phyloP scores from a whole-genome alignment of 2,329 filamentous ascomycete genomes.

The Aspergillus aculeatus region DNA sequence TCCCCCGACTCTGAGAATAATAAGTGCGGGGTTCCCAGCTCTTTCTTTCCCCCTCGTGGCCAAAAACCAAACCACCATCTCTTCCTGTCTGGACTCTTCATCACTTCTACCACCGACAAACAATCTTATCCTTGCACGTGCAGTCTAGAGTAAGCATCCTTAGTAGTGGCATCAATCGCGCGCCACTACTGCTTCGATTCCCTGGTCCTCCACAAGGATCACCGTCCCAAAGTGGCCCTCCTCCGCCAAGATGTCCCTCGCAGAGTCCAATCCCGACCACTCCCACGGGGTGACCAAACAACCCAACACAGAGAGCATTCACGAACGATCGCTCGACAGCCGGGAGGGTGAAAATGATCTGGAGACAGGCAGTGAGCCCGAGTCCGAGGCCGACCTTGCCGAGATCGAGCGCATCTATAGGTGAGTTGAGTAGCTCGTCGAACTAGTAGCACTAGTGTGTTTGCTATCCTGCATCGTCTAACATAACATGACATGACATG shows the following conservation, averaged over 20 bases:
- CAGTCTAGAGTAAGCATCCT: neutral
- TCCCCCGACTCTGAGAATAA: neutral
- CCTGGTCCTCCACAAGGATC: neutral
- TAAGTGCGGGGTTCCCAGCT: conserved; percentile 3
- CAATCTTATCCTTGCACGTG: neutral
- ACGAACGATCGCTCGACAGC: conserved; percentile 7
- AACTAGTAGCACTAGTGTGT: no score
- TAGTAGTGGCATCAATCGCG: neutral
- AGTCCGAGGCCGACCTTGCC: conserved; percentile 17
- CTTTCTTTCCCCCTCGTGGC: neutral
- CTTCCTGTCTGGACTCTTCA: neutral
- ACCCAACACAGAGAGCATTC: conserved; percentile 1
- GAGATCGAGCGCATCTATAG: conserved; percentile 42
- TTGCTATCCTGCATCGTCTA: neutral
- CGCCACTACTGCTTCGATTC: neutral
- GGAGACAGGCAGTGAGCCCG: conserved; percentile 28
- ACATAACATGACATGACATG: neutral
- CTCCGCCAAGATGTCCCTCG: conserved; percentile 6
- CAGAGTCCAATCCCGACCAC: neutral
- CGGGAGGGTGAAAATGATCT: conserved; percentile 14
- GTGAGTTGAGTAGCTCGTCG: conserved; percentile 16
- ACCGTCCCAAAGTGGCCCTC: neutral
- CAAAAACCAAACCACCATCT: neutral
- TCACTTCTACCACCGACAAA: neutral
- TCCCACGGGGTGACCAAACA: conserved; percentile 8